phyloP scores from a whole-genome alignment of 257 asterid genomes.

The Cordia subcordata region DNA sequence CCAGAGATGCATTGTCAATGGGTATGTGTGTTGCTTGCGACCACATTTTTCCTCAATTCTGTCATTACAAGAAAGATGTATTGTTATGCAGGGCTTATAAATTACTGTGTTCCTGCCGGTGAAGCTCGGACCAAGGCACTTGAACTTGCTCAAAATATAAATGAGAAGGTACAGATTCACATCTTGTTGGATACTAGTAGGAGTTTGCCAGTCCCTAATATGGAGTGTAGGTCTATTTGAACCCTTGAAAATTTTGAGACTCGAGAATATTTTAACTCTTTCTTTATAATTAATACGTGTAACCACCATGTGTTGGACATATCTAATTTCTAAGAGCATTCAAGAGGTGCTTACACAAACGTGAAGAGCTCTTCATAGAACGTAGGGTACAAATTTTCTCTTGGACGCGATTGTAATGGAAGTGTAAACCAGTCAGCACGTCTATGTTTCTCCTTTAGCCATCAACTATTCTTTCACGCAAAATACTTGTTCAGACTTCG shows the following conservation, averaged over 20 bases:
- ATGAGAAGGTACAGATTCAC: slow-evolving; percentile 51
- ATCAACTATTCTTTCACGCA: too few relatives aligned
- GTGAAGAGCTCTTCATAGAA: background rate
- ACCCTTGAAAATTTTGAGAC: too few relatives aligned
- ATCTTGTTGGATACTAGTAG: background rate
- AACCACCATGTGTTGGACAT: background rate
- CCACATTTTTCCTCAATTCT: background rate
- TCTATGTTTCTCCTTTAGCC: too few relatives aligned
- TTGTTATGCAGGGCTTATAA: slow-evolving; percentile 68
- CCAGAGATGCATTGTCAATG: slow-evolving; percentile 30
- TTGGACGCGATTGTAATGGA: too few relatives aligned
- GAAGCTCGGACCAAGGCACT: slow-evolving; percentile 78
- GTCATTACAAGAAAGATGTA: slow-evolving; percentile 2
- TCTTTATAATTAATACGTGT: too few relatives aligned
- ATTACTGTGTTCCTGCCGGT: slow-evolving; percentile 78
- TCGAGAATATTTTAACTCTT: too few relatives aligned
- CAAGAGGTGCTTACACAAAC: background rate
- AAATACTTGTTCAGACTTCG: too few relatives aligned
- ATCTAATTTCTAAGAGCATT: background rate
- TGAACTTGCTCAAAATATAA: slow-evolving; percentile 71
- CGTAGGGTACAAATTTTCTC: too few relatives aligned
- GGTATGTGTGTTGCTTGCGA: slow-evolving; percentile 18
- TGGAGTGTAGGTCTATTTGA: background rate
- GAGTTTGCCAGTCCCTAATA: background rate
- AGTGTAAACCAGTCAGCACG: too few relatives aligned